Evolutionary conservation across 768 basidiomycete genomes (phyloP).

Genomic region (Kwoniella bestiolae): DNA sequence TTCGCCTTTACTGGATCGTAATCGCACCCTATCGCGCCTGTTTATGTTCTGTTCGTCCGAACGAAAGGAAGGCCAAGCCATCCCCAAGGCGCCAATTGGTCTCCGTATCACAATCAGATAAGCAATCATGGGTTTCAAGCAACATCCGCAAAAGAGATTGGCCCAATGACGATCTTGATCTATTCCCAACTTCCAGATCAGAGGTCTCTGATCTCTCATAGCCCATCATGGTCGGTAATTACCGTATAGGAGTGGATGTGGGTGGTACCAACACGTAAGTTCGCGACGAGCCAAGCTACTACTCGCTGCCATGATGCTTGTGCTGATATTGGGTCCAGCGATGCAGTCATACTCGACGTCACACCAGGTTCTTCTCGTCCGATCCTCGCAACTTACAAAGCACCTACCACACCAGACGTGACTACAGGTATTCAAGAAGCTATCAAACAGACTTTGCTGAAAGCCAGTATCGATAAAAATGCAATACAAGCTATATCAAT

Average conservation of each 20-base stretch:
- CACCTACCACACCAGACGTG: constrained; percentile 65
- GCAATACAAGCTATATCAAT: constrained; percentile 64
- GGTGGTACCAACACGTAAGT: constrained; percentile 45
- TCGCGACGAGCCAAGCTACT: no score
- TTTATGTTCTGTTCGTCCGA: neutral
- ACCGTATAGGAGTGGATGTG: constrained; percentile 41
- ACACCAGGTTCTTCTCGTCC: constrained; percentile 49
- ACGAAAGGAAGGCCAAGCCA: no score
- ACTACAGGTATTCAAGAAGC: constrained; percentile 67
- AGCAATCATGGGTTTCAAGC: neutral
- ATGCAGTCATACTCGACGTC: constrained; percentile 59
- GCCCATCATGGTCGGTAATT: neutral
- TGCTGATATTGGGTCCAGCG: no score
- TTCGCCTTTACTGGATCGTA: no score
- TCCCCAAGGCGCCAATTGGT: neutral
- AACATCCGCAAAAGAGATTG: no score
- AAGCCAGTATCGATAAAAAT: constrained; percentile 54
- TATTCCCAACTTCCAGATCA: neutral
- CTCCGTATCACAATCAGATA: neutral
- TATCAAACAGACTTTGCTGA: constrained; percentile 61
- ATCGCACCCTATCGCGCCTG: neutral
- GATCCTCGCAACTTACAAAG: constrained; percentile 59
- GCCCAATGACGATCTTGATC: no score
- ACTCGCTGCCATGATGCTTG: no score
- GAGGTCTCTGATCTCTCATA: no score